Evolutionary conservation across 352 stramenopile genomes (phyloP).

Genomic region (Phytophthora litchii): DNA sequence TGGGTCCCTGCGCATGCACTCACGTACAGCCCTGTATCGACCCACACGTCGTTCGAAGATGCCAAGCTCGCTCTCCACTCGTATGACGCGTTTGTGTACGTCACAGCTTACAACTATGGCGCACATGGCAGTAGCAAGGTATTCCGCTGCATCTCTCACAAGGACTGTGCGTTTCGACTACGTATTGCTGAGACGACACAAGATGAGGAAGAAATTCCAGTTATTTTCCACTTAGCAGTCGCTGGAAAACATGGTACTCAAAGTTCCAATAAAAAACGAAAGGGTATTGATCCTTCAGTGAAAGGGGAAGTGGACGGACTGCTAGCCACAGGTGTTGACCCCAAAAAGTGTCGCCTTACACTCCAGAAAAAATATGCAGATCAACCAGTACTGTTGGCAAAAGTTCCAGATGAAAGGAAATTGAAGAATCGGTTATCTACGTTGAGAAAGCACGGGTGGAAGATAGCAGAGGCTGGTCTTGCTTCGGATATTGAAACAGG

Average conservation of each 20-base stretch:
- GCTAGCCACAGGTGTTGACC: slow-evolving; percentile 3
- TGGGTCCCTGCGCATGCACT: neutral
- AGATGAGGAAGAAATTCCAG: slow-evolving; percentile 32
- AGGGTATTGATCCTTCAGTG: slow-evolving; percentile 22
- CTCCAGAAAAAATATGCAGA: slow-evolving; percentile 25
- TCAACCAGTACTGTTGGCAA: slow-evolving; percentile 21
- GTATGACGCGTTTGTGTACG: slow-evolving; percentile 20
- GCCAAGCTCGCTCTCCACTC: slow-evolving; percentile 22
- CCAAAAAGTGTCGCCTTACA: slow-evolving; percentile 14
- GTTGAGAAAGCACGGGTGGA: slow-evolving; percentile 18
- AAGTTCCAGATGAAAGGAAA: slow-evolving; percentile 20
- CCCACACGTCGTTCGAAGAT: slow-evolving; percentile 26
- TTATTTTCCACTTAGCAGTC: slow-evolving; percentile 25
- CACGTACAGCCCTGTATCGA: slow-evolving; percentile 20
- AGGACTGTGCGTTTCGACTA: slow-evolving; percentile 19
- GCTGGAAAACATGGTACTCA: slow-evolving; percentile 16
- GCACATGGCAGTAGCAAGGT: slow-evolving; percentile 15
- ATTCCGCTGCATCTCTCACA: slow-evolving; percentile 32
- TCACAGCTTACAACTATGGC: slow-evolving; percentile 38
- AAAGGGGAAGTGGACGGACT: slow-evolving; percentile 28
- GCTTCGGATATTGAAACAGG: neutral
- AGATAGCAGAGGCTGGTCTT: neutral
- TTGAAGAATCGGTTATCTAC: slow-evolving; percentile 26
- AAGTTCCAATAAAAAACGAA: slow-evolving; percentile 16
- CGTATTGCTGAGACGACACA: slow-evolving; percentile 17